Percentiles rank a stretch among this genome's conserved stretches.
Evolutionary conservation across 2,329 filamentous ascomycete genomes (phyloP).

Genomic region (Remersonia thermophila): DNA sequence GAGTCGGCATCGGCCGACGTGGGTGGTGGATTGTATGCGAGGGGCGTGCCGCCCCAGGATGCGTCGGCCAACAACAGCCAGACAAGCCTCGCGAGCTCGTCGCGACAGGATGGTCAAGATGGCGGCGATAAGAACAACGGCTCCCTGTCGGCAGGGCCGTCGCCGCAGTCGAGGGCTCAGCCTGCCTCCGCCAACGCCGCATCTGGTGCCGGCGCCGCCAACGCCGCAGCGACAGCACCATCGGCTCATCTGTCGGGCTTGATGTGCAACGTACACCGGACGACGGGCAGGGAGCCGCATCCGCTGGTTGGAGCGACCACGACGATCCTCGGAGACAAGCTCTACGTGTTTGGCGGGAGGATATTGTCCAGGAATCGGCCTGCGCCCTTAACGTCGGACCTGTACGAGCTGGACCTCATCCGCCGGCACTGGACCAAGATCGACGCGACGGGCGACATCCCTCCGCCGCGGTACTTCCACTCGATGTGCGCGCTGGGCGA

Average conservation of each 20-base stretch:
- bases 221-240: slow-evolving; percentile 21
- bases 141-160: slow-evolving; percentile 43
- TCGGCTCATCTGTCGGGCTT: slow-evolving; percentile 51
- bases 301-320: slow-evolving; percentile 90
- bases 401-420: slow-evolving; percentile 89
- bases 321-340: slow-evolving; percentile 84
- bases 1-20: slow-evolving; percentile 17
- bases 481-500: slow-evolving; percentile 89
- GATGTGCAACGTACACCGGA: slow-evolving; percentile 66
- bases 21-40: slow-evolving; percentile 16
- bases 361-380: slow-evolving; percentile 75
- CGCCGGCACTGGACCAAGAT: slow-evolving; percentile 87
- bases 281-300: slow-evolving; percentile 82
- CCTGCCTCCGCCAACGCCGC: slow-evolving; percentile 24
- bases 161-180: slow-evolving; percentile 35
- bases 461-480: slow-evolving; percentile 90
- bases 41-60: slow-evolving; percentile 6
- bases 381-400: slow-evolving; percentile 67
- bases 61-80: slow-evolving; percentile 26
- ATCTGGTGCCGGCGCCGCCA: slow-evolving; percentile 31
- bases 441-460: slow-evolving; percentile 71
- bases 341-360: slow-evolving; percentile 92
- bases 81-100: slow-evolving; percentile 30
- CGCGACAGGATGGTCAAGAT: slow-evolving; percentile 34
- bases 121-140: slow-evolving; percentile 40